phyloP scores from a whole-genome alignment of 2,329 filamentous ascomycete species.

The Alternaria sp. region DNA sequence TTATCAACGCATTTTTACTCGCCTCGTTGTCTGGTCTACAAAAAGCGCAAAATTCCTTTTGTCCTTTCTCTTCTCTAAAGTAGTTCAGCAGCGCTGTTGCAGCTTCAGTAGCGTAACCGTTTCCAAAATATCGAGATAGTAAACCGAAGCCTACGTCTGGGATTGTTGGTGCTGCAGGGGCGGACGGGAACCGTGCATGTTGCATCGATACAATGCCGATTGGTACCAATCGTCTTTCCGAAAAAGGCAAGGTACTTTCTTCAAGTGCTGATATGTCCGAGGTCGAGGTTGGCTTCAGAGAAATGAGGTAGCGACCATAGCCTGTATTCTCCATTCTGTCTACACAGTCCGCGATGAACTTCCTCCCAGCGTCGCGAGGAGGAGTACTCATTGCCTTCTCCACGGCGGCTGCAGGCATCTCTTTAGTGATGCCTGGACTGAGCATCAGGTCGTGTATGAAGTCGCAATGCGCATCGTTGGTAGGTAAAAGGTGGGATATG shows the following conservation, averaged over 20 bases:
- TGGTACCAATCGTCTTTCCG: background rate
- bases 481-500: constrained; percentile 28
- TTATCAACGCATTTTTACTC: constrained; percentile 28
- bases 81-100: constrained; percentile 19
- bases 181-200: constrained; percentile 26
- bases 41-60: constrained; percentile 24
- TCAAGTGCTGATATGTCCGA: background rate
- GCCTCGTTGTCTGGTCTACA: constrained; percentile 26
- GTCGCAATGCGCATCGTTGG: constrained; percentile 22
- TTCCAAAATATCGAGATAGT: constrained; percentile 17
- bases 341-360: constrained; percentile 15
- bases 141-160: constrained; percentile 37
- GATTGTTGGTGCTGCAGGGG: constrained; percentile 22
- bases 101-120: constrained; percentile 36
- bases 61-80: constrained; percentile 16
- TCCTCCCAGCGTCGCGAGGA: constrained; percentile 11
- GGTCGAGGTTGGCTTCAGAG: constrained; percentile 18
- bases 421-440: constrained; percentile 14
- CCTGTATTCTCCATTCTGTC: constrained; percentile 33
- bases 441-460: constrained; percentile 21
- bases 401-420: background rate
- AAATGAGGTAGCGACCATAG: constrained; percentile 41
- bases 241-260: background rate
- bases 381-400: constrained; percentile 15
- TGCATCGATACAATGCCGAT: constrained; percentile 39